Evolutionary conservation across 768 basidiomycete genomes (phyloP), one percentile per base, ranked within the genome.

Genomic region (Russula griseocarnosa): DNA sequence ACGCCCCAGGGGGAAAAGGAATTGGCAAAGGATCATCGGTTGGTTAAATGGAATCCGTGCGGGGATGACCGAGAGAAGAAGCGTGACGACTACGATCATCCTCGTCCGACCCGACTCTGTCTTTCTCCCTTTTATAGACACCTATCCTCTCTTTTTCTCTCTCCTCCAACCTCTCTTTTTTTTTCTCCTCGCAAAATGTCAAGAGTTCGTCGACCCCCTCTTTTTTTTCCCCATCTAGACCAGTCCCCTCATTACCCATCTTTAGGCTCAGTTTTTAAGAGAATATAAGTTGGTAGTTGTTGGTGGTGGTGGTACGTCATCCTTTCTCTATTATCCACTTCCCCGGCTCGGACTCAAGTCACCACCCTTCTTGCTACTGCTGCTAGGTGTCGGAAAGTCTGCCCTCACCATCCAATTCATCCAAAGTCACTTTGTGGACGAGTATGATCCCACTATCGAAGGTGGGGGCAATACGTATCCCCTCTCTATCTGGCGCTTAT

Each of bases 241-340:
- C 11, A 14, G 6, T 10, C 30, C n/a, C 34, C 30, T 56, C 22
- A 20, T 55, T 3, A 14, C 36, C 1, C 2, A 14, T 13, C n/a
- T 61, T 14, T 64, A 92, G 88, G 89, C 91, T 67, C 88, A 89
- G 73, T 94, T 94, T 80, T 79, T 98, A 76, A 82, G 95, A 71
- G 96, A 98, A 75, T 98, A 98, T 80, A 98, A 98, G 81, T 86
- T 98, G 64, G 96, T 98, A 68, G 96, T 98, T 67, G 96, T 98
- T 66, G 96, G 96, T 55, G 96, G 96, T 73, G 96, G 95, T 84
- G 95, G 94, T 90, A 59, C 72, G 83, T 75, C 63, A 50, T 56
- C 20, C 11, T 36, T 38, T 20, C 7, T 30, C 6, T 30, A 30
- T 30, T 30, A 3, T 30, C 5, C 5, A 30, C n/a, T 30, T 5